These are phyloP conservation scores for Triticum urartu DNA, from an alignment of 176 grass and related monocot genomes.

Conservation along the genomic window DNA sequence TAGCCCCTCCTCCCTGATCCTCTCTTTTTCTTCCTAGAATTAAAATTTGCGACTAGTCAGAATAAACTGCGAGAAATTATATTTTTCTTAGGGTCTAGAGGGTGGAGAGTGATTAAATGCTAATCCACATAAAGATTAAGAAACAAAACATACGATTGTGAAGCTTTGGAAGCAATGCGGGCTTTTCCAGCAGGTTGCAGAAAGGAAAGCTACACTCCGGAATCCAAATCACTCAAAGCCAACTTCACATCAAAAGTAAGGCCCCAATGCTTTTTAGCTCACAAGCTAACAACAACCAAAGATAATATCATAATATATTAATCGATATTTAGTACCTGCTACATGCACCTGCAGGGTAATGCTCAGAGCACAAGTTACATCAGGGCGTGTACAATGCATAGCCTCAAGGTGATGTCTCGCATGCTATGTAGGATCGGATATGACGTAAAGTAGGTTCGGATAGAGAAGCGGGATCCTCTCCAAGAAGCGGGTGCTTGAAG, in stretches of 20 bases:
- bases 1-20: background rate
- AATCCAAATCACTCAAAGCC: conserved; percentile 12
- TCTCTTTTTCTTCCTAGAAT: background rate
- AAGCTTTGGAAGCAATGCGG: conserved; percentile 7
- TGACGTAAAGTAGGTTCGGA: too few species aligned
- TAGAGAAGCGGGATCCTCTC: too few species aligned
- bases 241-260: conserved; percentile 33
- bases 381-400: too few species aligned
- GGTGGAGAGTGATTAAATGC: background rate
- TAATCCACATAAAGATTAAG: background rate
- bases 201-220: conserved; percentile 22
- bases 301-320: background rate
- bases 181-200: background rate
- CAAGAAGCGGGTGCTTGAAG: too few species aligned
- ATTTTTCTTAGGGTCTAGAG: conserved; percentile 23
- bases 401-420: too few species aligned
- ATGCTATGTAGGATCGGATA: too few species aligned
- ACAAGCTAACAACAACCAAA: background rate
- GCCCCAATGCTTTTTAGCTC: background rate
- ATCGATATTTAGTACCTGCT: background rate
- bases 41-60: background rate
- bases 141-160: background rate
- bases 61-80: background rate
- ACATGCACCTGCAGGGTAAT: background rate
- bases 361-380: background rate